These are phyloP conservation scores for Chytriomyces sp. DNA, from an alignment of 192 early-diverging fungal genomes.

Conservation along the genomic window DNA sequence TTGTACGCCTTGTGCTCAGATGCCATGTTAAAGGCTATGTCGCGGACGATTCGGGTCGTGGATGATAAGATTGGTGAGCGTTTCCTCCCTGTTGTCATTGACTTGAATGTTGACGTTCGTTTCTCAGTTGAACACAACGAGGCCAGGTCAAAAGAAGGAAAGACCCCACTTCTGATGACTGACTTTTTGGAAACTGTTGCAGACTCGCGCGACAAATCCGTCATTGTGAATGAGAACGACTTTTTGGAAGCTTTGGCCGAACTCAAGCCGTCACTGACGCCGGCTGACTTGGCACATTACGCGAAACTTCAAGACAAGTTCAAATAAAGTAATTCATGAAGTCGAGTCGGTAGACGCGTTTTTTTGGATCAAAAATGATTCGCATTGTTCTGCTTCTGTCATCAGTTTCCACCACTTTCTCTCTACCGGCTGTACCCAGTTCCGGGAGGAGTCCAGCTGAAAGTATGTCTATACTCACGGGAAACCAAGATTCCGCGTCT, in stretches of 20 bases:
- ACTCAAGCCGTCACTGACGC: slow-evolving; percentile 85
- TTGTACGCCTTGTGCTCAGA: slow-evolving; percentile 98
- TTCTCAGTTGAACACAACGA: slow-evolving; percentile 16
- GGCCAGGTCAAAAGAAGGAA: slow-evolving; percentile 39
- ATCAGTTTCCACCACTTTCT: too few species aligned
- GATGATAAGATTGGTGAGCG: slow-evolving; percentile 57
- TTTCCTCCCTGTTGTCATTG: too few species aligned
- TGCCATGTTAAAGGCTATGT: slow-evolving; percentile 95
- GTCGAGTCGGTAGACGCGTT: background rate
- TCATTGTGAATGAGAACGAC: slow-evolving; percentile 79
- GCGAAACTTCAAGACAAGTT: slow-evolving; percentile 79
- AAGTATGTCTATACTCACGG: background rate
- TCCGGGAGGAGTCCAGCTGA: background rate
- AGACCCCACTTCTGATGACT: slow-evolving; percentile 64
- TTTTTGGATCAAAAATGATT: background rate
- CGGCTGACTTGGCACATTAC: slow-evolving; percentile 87
- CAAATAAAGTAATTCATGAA: slow-evolving; percentile 49
- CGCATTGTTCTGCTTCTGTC: too few species aligned
- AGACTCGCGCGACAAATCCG: slow-evolving; percentile 63
- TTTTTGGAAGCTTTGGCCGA: slow-evolving; percentile 83
- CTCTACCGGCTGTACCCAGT: too few species aligned
- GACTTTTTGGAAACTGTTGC: slow-evolving; percentile 88
- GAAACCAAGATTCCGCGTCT: background rate
- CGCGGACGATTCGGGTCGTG: slow-evolving; percentile 77
- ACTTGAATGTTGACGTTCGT: slow-evolving; percentile 11